Evolutionary conservation across 2,329 filamentous ascomycete genomes (phyloP), one percentile per base, ranked within the genome.

Genomic region (Colletotrichum simmondsii): DNA sequence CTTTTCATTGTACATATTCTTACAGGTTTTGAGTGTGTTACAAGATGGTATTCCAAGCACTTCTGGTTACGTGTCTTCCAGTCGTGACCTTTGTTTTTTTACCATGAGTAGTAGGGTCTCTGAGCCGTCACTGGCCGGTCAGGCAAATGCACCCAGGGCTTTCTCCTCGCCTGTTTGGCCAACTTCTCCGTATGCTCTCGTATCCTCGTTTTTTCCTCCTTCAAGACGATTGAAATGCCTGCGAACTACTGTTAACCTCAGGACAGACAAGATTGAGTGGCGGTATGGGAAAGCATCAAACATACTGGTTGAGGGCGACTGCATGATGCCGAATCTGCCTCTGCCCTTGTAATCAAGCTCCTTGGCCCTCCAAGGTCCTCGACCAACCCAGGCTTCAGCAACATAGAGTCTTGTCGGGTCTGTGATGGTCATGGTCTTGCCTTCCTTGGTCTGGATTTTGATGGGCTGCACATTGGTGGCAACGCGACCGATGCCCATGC

Each of bases 21-120:
- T 73, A 72, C 70, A 74, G 24, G 35, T 68, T 68, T 57, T 52
- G 52, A 64, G 30, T 59, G 60, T 63, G 42, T 46, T 46, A 58
- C 62, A 53, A 30, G 53, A 65, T 42, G 56, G 16, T 64, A 30
- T 26, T 24, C 11, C 28, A 32, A 22, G 58, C 67, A 62, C 28
- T 35, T 42, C 37, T 19, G 30, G 37, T n/a, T 26, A 56, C 14
- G 22, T 19, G 10, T 28, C 37, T 46, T 35, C 53, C 24, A 10
- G n/a, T 54, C 6, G 24, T 32, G 14, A 16, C 30, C 4, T 19
- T 37, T 30, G 30, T 30, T 37, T 78, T 5, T 12, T 77, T 92
- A 98, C 96, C 96, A 99, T 74, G 93, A 91, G 83, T 97, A 97
- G 82, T 97, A 97, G 80, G 95, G 96, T 77, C 94, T 90, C 86